Percentiles rank a stretch among this genome's conserved stretches.
phyloP scores from a whole-genome alignment of 2,329 filamentous ascomycete genomes.

The Aspergillus pseudoterreus region DNA sequence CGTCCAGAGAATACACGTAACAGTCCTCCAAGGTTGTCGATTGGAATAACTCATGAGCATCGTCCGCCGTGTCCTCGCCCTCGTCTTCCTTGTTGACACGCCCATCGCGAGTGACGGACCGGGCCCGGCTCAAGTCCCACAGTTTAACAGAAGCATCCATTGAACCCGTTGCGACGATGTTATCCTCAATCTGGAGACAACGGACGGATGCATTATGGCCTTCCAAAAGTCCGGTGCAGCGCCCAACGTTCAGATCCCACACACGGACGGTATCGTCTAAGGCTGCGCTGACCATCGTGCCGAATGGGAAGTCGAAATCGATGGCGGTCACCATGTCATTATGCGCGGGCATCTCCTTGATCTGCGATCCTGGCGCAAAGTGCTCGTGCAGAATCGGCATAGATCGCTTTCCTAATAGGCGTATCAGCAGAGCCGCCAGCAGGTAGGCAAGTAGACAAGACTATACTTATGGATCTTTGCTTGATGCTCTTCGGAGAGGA shows the following conservation, averaged over 20 bases:
- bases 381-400: conserved; percentile 96
- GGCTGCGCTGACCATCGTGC: conserved; percentile 86
- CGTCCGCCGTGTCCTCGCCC: conserved; percentile 36
- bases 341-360: conserved; percentile 85
- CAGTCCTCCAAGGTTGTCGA: conserved; percentile 83
- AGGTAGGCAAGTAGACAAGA: neutral
- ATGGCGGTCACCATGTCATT: conserved; percentile 82
- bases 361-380: conserved; percentile 81
- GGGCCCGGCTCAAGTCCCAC: conserved; percentile 89
- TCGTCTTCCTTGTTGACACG: conserved; percentile 49
- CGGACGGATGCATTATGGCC: conserved; percentile 93
- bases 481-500: conserved; percentile 58
- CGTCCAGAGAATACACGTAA: conserved; percentile 79
- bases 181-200: conserved; percentile 89
- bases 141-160: conserved; percentile 91
- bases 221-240: conserved; percentile 87
- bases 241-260: conserved; percentile 91
- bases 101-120: conserved; percentile 67
- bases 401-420: conserved; percentile 59
- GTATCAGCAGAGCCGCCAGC: conserved; percentile 18
- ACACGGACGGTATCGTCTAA: conserved; percentile 92
- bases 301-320: conserved; percentile 97
- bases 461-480: conserved; percentile 41
- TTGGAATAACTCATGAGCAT: conserved; percentile 55
- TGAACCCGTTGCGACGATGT: conserved; percentile 89